Evolutionary conservation across 225 moss, liverwort and hornwort genomes (phyloP).

Genomic region (Straminergon stramineum): DNA sequence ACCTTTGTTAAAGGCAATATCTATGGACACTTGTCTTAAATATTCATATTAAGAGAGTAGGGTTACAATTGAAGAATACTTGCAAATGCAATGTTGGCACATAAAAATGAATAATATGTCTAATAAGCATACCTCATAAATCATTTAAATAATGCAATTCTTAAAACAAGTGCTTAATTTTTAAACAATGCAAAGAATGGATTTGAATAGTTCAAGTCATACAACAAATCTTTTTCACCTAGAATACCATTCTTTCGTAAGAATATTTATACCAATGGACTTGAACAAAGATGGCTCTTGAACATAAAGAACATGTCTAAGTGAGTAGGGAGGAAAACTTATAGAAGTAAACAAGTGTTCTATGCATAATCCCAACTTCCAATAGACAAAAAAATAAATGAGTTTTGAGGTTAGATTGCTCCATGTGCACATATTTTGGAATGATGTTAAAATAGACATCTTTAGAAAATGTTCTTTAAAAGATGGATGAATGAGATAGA

Average conservation of each 20-base stretch:
- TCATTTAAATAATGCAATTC: no score
- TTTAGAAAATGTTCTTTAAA: not conserved
- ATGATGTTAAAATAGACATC: not conserved
- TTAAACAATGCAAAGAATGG: not conserved
- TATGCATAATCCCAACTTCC: not conserved
- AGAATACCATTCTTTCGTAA: accelerated
- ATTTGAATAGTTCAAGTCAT: not conserved
- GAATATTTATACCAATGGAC: not conserved
- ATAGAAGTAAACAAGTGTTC: not conserved
- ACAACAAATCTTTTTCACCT: not conserved
- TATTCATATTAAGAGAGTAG: no score
- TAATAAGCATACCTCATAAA: no score
- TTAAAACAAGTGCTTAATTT: not conserved
- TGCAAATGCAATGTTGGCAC: no score
- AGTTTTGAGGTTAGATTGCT: not conserved
- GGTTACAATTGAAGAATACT: no score
- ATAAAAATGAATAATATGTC: no score
- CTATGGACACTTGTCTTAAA: no score
- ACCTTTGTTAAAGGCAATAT: no score
- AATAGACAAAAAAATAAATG: not conserved
- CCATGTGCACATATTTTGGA: not conserved
- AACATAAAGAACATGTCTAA: not conserved
- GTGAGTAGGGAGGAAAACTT: not conserved
- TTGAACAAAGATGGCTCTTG: not conserved
- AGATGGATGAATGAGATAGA: not conserved